Evolutionary conservation across 805 yeast genomes (phyloP), one percentile per base, ranked within the genome.

Genomic region (Sugiyamaella americana): DNA sequence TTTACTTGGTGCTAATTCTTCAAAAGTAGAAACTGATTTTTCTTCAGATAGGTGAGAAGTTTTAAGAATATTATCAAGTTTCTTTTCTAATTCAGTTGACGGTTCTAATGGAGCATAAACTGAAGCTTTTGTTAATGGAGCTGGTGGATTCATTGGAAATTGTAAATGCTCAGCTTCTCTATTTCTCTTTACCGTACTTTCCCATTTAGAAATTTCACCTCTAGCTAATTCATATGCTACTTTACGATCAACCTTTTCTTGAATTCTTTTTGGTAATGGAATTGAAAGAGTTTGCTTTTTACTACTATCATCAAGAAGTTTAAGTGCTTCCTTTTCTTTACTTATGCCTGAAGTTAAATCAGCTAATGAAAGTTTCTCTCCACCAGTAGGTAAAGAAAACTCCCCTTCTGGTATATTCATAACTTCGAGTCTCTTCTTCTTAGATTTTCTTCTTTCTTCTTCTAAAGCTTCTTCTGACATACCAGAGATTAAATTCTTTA

Each of bases 151-250:
- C 58, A 83, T 60, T 16, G 96, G 93, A 63, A 91, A 91, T 46
- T 78, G 74, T 43, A 93, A 67, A 48, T 84, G 88, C 58, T 89
- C 97, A 1, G 96, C 93, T 50, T 80, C 78, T 56, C 95, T 78
- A 57, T 86, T 84, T 47, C 77, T 75, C 51, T 79, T 79, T 20
- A 93, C 87, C 0, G 82, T 77, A 43, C 88, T 96, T 46, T 80
- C 77, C 98, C 98, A 93, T 64, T 83, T 84, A 49, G 79, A 74
- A 4, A 91, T 85, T 61, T 93, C 95, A 37, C 82, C 84, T 55
- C 82, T 87, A 39, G 96, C 80, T 29, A 93, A 76, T 48, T 86
- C 94, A 62, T 85, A 89, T 0, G 98, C 98, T 1, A 91, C 97
- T 48, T 73, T 75, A 60, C 98, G 76, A 56, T 89, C 96, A 54